Evolutionary conservation across 2,329 filamentous ascomycete species (phyloP).

Genomic region (Penicillium olsonii): DNA sequence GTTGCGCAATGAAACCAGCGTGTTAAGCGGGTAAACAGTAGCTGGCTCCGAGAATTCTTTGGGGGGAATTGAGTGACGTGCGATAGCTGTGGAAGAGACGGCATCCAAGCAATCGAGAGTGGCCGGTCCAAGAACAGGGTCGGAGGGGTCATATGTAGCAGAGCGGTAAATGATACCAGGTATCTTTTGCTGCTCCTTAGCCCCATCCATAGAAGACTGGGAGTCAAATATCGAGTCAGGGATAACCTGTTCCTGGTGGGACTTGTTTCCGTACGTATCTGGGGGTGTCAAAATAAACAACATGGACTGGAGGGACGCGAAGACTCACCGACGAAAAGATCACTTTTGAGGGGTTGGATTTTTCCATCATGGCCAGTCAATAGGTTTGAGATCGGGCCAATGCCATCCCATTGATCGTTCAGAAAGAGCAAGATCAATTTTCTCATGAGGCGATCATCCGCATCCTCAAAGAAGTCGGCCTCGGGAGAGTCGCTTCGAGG

Average conservation of each 20-base stretch:
- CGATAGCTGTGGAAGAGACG: too few relatives aligned
- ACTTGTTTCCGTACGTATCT: background rate
- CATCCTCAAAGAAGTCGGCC: background rate
- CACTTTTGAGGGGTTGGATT: background rate
- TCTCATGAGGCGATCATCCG: background rate
- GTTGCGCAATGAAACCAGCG: background rate
- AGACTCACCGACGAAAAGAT: background rate
- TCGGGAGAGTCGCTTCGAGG: background rate
- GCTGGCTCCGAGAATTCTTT: background rate
- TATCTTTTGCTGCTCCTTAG: background rate
- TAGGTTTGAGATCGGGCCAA: background rate
- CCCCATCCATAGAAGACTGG: too few relatives aligned
- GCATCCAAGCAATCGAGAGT: background rate
- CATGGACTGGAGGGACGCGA: background rate
- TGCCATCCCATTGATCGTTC: background rate
- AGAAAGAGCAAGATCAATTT: background rate
- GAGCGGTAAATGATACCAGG: background rate
- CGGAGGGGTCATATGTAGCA: background rate
- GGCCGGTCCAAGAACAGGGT: background rate
- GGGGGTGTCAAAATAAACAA: background rate
- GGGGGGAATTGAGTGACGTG: background rate
- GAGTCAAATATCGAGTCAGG: background rate
- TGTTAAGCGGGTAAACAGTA: background rate
- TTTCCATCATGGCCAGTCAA: background rate
- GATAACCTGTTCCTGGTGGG: background rate